phyloP scores from a whole-genome alignment of 1,284 basidiomycete genomes.

The Pulchroboletus neoregius region DNA sequence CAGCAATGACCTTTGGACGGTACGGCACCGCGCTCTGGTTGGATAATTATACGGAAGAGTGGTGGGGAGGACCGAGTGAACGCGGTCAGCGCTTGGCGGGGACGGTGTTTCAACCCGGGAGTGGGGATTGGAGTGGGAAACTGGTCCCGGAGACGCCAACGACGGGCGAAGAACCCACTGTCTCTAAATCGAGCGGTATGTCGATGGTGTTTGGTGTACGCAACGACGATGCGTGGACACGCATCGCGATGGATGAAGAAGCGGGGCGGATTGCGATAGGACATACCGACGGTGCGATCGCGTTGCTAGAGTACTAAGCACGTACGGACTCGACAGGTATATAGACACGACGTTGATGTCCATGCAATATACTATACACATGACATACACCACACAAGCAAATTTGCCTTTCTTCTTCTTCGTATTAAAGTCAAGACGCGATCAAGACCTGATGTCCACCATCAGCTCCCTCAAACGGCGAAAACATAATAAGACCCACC shows the following conservation, averaged over 20 bases:
- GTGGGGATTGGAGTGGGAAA: too few species aligned
- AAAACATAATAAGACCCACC: slow-evolving; percentile 37
- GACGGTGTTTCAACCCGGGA: too few species aligned
- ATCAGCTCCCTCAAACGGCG: neutral
- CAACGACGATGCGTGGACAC: slow-evolving; percentile 48
- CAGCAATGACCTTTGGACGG: slow-evolving; percentile 51
- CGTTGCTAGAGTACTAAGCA: slow-evolving; percentile 51
- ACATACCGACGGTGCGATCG: slow-evolving; percentile 45
- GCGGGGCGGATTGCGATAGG: slow-evolving; percentile 58
- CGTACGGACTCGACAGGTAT: too few species aligned
- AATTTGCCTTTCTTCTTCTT: too few species aligned
- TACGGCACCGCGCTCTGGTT: slow-evolving; percentile 63
- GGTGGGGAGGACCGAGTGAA: too few species aligned
- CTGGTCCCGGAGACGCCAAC: too few species aligned
- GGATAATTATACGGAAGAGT: slow-evolving; percentile 55
- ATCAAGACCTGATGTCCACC: slow-evolving; percentile 48
- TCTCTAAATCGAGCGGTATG: slow-evolving; percentile 4
- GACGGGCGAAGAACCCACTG: too few species aligned
- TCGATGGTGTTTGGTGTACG: slow-evolving; percentile 45
- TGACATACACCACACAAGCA: too few species aligned
- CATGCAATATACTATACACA: neutral
- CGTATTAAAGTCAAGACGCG: slow-evolving; percentile 42
- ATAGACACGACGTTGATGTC: neutral
- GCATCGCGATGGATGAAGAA: slow-evolving; percentile 54
- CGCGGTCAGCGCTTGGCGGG: slow-evolving; percentile 58